A percentile compares a stretch with the other conserved stretches of the same genome.
phyloP scores from a whole-genome alignment of 1,139 yeast species.

The Arxiozyma slooffiae region DNA sequence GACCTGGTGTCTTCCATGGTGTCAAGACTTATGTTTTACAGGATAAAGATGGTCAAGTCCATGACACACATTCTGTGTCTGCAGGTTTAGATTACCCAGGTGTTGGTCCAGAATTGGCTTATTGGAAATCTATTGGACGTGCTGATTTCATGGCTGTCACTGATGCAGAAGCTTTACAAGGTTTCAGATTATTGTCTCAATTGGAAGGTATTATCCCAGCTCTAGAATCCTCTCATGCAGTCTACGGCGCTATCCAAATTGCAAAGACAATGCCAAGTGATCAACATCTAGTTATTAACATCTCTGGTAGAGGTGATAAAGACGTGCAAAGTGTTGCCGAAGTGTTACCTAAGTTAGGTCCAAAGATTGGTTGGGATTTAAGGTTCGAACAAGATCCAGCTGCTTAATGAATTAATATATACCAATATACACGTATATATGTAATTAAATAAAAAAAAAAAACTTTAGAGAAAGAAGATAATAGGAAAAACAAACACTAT shows the following conservation, averaged over 20 bases:
- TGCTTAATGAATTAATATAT: not conserved
- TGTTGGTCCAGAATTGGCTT: constrained; percentile 96
- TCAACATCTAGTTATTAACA: constrained; percentile 72
- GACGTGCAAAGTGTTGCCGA: constrained; percentile 98
- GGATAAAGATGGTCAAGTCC: constrained; percentile 87
- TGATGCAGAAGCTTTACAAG: constrained; percentile 85
- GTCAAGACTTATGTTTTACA: constrained; percentile 90
- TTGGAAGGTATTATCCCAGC: constrained; percentile 98
- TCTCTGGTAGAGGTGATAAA: constrained; percentile 98
- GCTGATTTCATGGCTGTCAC: constrained; percentile 87
- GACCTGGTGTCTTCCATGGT: constrained; percentile 97
- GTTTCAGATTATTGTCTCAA: constrained; percentile 81
- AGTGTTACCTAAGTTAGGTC: constrained; percentile 79
- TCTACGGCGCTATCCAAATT: constrained; percentile 77
- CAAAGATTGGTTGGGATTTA: constrained; percentile 88
- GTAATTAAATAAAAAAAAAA: too few species aligned
- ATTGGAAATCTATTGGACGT: constrained; percentile 90
- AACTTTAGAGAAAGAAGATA: not conserved
- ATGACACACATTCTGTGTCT: constrained; percentile 93
- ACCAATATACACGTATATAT: too few species aligned
- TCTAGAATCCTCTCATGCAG: constrained; percentile 92
- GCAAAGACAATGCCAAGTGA: constrained; percentile 80
- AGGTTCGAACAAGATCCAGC: constrained; percentile 53
- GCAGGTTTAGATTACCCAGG: constrained; percentile 99
- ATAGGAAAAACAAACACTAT: not conserved